Evolutionary conservation across 768 basidiomycete species (phyloP), one percentile per base, ranked within the genome.

Genomic region (Mycena chlorophos): DNA sequence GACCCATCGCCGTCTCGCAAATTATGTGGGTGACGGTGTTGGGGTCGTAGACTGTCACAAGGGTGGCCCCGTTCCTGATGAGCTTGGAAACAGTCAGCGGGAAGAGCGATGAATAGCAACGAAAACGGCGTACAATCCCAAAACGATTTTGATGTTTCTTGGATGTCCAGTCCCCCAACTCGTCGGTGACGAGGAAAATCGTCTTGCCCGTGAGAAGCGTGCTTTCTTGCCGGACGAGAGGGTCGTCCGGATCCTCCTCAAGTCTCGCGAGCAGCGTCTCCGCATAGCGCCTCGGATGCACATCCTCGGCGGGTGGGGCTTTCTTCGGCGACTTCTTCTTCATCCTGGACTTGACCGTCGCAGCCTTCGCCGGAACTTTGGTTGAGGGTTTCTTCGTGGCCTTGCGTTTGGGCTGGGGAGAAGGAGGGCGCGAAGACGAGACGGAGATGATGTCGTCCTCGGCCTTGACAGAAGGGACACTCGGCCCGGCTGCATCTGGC

Each of bases 11-110:
- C 3, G 70, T 66, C 49, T 82, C 83, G 5, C 83, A 82, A 28
- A 91, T 75, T 50, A 92, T 85, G 62, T 90, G 87, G 3, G 89
- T 89, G 26, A 87, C 80, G 6, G 67, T 57, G 4, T 63, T 57
- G 2, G 82, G 71, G 58, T 91, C 84, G 62, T 81, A 91, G 30
- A 63, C 71, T 2, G 87, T 78, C 34, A 82, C 69, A 23, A 91
- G 71, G 20, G 76, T 81, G 40, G 82, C 90, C 12, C 90, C 90
- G 58, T 82, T 71, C 56, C 73, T 75, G 39, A 84, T 73, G 37
- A 92, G 81, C 89, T n/a, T 91, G 58, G 23, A 48, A 48, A 51
- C 6, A 45, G 27, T 30, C 14, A 43, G 10, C 42, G 14, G 30
- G 49, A 20, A 49, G 47, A 42, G 52, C 17, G 48, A 34, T 48